phyloP scores from a whole-genome alignment of 441 rosid genomes.

The Brassica balearica region DNA sequence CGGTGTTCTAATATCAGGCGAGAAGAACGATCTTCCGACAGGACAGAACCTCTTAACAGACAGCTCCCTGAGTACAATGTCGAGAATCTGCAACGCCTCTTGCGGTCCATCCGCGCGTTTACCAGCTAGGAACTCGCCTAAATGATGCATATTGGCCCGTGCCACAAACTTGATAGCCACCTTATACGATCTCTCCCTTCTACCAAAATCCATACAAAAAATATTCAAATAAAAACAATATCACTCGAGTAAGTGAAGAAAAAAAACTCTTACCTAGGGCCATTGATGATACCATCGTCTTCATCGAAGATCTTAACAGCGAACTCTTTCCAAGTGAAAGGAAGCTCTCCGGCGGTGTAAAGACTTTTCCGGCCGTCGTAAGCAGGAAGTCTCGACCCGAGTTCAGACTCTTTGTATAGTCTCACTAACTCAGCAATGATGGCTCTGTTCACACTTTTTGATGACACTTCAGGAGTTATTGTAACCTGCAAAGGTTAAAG shows the following conservation, averaged over 20 bases:
- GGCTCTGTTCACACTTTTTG: slow-evolving; percentile 83
- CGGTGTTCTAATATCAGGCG: slow-evolving; percentile 79
- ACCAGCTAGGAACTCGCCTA: slow-evolving; percentile 88
- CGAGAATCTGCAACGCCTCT: slow-evolving; percentile 91
- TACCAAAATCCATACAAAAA: slow-evolving; percentile 44
- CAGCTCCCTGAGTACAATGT: slow-evolving; percentile 85
- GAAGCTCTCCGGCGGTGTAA: slow-evolving; percentile 97
- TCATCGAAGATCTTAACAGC: slow-evolving; percentile 79
- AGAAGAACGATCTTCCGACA: slow-evolving; percentile 90
- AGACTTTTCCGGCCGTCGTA: slow-evolving; percentile 96
- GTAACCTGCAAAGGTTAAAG: slow-evolving; percentile 75
- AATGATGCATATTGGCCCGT: slow-evolving; percentile 86
- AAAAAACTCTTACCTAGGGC: slow-evolving; percentile 63
- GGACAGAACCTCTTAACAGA: slow-evolving; percentile 86
- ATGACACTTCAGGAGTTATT: slow-evolving; percentile 92
- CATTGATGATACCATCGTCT: slow-evolving; percentile 71
- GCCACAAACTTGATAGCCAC: slow-evolving; percentile 90
- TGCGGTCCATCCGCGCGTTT: slow-evolving; percentile 91
- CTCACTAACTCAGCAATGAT: slow-evolving; percentile 92
- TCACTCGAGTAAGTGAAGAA: too few species aligned
- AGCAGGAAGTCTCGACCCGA: slow-evolving; percentile 93
- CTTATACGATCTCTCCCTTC: slow-evolving; percentile 82
- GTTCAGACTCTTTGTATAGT: slow-evolving; percentile 81
- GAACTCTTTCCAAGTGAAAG: slow-evolving; percentile 91
- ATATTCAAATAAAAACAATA: neutral